Conservation (phyloP, 73 alveolate genomes). For the Paramecium sonneborni region DNA sequence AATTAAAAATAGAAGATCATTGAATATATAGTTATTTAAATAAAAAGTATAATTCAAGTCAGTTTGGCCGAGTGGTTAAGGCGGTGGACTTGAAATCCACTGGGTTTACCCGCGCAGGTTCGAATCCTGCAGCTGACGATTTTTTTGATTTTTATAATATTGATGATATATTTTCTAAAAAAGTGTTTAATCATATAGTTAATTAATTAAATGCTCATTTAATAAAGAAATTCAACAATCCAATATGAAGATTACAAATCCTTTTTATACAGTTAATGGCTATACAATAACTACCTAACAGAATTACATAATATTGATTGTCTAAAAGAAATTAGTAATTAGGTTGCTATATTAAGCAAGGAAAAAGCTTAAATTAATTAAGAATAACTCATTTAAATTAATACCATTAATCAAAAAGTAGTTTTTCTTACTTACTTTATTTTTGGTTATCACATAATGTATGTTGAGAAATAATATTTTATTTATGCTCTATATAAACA, state of each 20-base stretch:
- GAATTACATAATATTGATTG: not conserved
- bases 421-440: not conserved
- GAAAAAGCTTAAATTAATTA: not conserved
- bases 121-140: constrained; percentile 73
- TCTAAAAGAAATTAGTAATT: not conserved
- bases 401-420: not conserved
- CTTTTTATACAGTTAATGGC: not conserved
- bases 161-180: not conserved
- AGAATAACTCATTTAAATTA: not conserved
- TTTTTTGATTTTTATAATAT: not conserved
- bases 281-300: not conserved
- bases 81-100: constrained; percentile 72
- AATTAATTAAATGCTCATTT: not conserved
- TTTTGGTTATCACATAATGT: not conserved
- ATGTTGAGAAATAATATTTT: not conserved
- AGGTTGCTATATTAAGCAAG: not conserved
- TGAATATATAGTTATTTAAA: not conserved
- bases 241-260: not conserved
- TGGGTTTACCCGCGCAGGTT: constrained; percentile 76
- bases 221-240: not conserved
- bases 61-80: constrained; percentile 73
- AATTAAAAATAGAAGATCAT: not conserved
- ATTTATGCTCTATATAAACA: not conserved
- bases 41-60: not conserved
- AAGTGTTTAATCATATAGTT: not conserved